A percentile compares a stretch with the other conserved stretches of the same genome.
Evolutionary conservation across 2,329 filamentous ascomycete species (phyloP).

Genomic region (Phialemonium atrogriseum): DNA sequence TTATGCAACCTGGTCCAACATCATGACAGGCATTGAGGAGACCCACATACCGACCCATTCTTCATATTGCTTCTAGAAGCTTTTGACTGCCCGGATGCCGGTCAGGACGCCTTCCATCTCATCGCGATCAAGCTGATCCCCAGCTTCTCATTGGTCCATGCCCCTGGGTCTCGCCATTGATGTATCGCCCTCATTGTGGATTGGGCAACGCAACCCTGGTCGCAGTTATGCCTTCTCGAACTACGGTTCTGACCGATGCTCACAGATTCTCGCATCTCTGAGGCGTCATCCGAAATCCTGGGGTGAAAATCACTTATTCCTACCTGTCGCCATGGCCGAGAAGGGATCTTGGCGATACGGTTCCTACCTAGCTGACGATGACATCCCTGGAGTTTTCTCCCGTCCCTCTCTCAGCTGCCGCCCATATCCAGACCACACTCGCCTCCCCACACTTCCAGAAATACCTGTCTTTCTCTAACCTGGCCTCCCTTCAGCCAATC

Average conservation of each 20-base stretch:
- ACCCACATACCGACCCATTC: conserved; percentile 8
- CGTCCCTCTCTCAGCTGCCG: too few relatives aligned
- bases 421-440: conserved; percentile 8
- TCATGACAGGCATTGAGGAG: conserved; percentile 7
- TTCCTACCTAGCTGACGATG: conserved; percentile 3
- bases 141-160: conserved; percentile 6
- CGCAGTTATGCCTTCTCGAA: conserved; percentile 9
- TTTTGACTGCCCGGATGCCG: conserved; percentile 13
- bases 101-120: conserved; percentile 11
- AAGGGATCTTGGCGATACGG: not conserved
- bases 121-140: conserved; percentile 4
- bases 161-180: conserved; percentile 4
- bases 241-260: conserved; percentile 1
- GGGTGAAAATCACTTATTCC: conserved; percentile 2
- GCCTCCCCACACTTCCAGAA: conserved; percentile 6
- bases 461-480: conserved; percentile 3
- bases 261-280: not conserved
- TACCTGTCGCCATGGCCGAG: conserved; percentile 1
- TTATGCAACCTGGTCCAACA: conserved; percentile 1
- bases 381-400: not conserved
- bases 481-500: too few relatives aligned
- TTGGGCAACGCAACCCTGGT: conserved; percentile 8
- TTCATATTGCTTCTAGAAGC: conserved; percentile 13
- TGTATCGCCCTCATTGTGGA: conserved; percentile 6
- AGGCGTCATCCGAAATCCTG: conserved; percentile 5